Evolutionary conservation across 306 rosid genomes (phyloP), one percentile per base, ranked within the genome.

Genomic region (Vigna trinervia): DNA sequence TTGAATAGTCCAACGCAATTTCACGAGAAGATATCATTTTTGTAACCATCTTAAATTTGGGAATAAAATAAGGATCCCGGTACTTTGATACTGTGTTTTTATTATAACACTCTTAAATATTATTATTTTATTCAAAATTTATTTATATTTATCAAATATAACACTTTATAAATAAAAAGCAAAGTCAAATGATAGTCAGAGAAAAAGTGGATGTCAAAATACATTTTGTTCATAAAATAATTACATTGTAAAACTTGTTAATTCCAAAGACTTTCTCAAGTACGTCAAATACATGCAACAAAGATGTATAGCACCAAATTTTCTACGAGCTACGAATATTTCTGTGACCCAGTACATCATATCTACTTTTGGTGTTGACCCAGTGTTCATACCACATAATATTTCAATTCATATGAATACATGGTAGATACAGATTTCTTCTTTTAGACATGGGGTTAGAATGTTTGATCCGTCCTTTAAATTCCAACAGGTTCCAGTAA

Each of bases 361-460:
- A 91, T 84, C 83, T 89, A 53, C 73, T 34, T 75, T 46, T 50
- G 71, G 82, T 46, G 74, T 63, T 58, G 80, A 26, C 76, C 47
- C 15, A 70, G 51, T 65, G 74, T 34, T 5, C 39, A 2, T 28
- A 60, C 22, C 1, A 30, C 34, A 59, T 12, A 5, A 30, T 10
- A 17, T 60, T 60, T 41, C 67, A 14, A 32, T 28, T 59, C 41
- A 28, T 6, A 45, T 14, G 45, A 61, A 61, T 30, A 32, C 15
- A 8, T 61, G 15, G 23, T 32, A 43, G 48, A 41, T 41, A 41
- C 11, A 10, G 8, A 39, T 39, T 1, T 8, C 3, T 9, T 10
- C 28, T 26, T 26, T 41, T 9, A 9, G 4, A 43, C 47, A 10
- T 43, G 47, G 2, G 11, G 4, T 41, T 41, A 41, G 12, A 45